A percentile compares a stretch with the other conserved stretches of the same genome.
phyloP scores from a whole-genome alignment of 1,284 basidiomycete genomes.

The Phlebopus sp. region DNA sequence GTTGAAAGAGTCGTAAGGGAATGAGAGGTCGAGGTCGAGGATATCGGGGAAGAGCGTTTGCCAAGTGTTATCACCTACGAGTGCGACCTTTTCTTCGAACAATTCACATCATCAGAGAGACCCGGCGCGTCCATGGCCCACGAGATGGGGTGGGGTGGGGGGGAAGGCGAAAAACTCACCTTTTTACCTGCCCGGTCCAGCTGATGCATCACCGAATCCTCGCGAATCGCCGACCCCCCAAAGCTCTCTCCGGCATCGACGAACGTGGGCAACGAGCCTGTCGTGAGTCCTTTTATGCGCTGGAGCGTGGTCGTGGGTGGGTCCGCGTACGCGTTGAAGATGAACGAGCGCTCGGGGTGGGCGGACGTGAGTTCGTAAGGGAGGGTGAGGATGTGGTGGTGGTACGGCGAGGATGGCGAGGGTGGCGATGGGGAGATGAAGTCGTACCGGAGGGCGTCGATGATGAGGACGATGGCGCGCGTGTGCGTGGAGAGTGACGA shows the following conservation, averaged over 20 bases:
- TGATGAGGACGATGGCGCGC: slow-evolving; percentile 81
- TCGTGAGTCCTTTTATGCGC: slow-evolving; percentile 92
- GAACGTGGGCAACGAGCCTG: slow-evolving; percentile 95
- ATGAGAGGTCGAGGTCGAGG: slow-evolving; percentile 70
- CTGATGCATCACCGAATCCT: slow-evolving; percentile 82
- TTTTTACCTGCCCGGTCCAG: slow-evolving; percentile 52
- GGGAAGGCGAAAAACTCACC: slow-evolving; percentile 39
- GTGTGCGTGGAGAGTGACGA: slow-evolving; percentile 63
- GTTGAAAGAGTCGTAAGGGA: slow-evolving; percentile 95
- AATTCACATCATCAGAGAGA: no score
- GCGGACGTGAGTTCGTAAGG: slow-evolving; percentile 67
- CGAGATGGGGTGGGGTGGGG: no score
- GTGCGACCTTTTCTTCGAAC: slow-evolving; percentile 52
- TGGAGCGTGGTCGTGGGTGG: slow-evolving; percentile 96
- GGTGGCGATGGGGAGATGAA: slow-evolving; percentile 80
- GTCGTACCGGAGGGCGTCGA: slow-evolving; percentile 94
- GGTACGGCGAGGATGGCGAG: slow-evolving; percentile 59
- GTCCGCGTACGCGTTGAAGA: slow-evolving; percentile 90
- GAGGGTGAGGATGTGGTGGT: slow-evolving; percentile 82
- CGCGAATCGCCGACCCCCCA: slow-evolving; percentile 78
- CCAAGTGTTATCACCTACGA: slow-evolving; percentile 99
- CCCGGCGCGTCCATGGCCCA: no score
- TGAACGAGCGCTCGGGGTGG: slow-evolving; percentile 70
- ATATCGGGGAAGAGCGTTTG: slow-evolving; percentile 80
- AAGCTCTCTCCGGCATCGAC: slow-evolving; percentile 93